phyloP scores from a whole-genome alignment of 805 yeast genomes.

The Zygoascus tannicola region DNA sequence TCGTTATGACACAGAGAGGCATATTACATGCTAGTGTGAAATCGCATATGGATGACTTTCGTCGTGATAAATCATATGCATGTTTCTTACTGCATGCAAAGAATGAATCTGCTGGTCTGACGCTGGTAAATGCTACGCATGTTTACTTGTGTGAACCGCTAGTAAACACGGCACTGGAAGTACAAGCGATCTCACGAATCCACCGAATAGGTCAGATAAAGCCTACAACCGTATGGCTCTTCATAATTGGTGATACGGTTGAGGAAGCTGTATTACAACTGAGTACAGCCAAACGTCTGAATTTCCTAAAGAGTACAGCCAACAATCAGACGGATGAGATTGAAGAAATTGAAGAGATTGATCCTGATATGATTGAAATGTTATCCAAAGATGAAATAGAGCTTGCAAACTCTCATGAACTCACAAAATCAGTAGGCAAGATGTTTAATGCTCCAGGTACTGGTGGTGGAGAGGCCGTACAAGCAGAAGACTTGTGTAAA shows the following conservation, averaged over 20 bases:
- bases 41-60: constrained; percentile 47
- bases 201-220: constrained; percentile 85
- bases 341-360: background rate
- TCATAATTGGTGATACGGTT: constrained; percentile 71
- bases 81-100: constrained; percentile 80
- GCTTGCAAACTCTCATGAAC: constrained; percentile 45
- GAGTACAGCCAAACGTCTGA: constrained; percentile 51
- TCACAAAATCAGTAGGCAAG: constrained; percentile 41
- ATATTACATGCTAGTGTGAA: constrained; percentile 50
- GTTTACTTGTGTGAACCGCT: constrained; percentile 89
- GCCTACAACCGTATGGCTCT: constrained; percentile 87
- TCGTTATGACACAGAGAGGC: constrained; percentile 52
- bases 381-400: constrained; percentile 17
- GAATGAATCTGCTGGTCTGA: constrained; percentile 82
- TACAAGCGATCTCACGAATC: constrained; percentile 86
- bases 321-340: constrained; percentile 16
- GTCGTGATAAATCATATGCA: constrained; percentile 51
- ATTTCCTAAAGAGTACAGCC: constrained; percentile 12
- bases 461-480: constrained; percentile 51
- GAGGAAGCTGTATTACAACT: constrained; percentile 79
- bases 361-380: background rate
- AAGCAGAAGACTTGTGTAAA: constrained; percentile 51
- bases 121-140: constrained; percentile 85
- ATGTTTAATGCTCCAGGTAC: constrained; percentile 35
- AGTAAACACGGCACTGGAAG: constrained; percentile 74